Base-by-base conservation (phyloP, 768 basidiomycete genomes). In the Psilocybe subaeruginosa region DNA sequence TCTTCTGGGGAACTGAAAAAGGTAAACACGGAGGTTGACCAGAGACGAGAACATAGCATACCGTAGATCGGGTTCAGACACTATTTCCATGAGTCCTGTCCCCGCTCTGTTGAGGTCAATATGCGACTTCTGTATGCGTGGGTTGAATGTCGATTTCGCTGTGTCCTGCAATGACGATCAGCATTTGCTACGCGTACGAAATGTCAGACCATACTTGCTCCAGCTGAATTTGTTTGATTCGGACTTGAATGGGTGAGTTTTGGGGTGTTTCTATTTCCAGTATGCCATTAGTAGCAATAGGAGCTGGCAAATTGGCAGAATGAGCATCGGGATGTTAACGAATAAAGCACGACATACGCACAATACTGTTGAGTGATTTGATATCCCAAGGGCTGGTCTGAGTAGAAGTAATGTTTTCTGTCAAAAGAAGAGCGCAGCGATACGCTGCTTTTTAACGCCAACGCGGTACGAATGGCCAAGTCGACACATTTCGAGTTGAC, bases 351-450 rank as follows among this genome's bases (percentile, higher is more conserved):
- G 54, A 8, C 51, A 54, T 29, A 58, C 70, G 68, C 45, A 93
- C 93, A 85, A 74, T 99, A 97, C 64, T 93, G 91, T 71, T 99
- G 96, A 0, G 96, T 99, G 63, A 99, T 97, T 76, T 99, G 97
- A 74, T 95, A 99, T 0, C 97, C 97, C 3, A 90, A 82, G 0
- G 97, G 95, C 37, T 97, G 82, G 73, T 99, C 97, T 4, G 93
- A 84, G 70, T 99, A 99, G 74, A 98, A 98, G 72, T 99, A 99
- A 72, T 99, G 97, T 72, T 99, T 99, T 65, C 97, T 81, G 74
- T 99, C 97, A 68, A 99, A 99, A 0, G 92, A 83, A 0, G 94
- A 97, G 17, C 82, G 80, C 0, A 66, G 64, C 64, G 92, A 92
- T 54, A 97, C 80, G 4, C 82, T 64, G 11, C 87, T 79, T 35